A percentile compares a stretch with the other conserved stretches of the same genome.
These are phyloP conservation scores for Fomitopsis pinicola DNA, from an alignment of 1,284 basidiomycete genomes.

Conservation along the genomic window DNA sequence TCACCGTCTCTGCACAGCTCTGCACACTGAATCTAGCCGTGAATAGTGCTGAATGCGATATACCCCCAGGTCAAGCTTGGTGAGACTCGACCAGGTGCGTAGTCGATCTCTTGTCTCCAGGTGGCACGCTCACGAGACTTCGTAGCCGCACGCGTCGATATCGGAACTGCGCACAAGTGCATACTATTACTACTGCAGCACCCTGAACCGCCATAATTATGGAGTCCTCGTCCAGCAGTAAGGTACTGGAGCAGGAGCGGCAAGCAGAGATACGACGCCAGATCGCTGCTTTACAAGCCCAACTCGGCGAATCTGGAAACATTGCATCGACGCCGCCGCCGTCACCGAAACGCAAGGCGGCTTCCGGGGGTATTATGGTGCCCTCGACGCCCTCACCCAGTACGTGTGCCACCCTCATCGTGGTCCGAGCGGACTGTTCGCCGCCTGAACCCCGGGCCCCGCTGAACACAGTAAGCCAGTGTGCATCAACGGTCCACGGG, in stretches of 20 bases:
- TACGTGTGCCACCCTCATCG: constrained; percentile 28
- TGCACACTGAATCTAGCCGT: too few species aligned
- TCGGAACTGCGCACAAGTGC: not conserved
- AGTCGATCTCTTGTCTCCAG: too few species aligned
- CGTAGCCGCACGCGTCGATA: not conserved
- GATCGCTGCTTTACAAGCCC: constrained; percentile 38
- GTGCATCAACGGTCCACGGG: too few species aligned
- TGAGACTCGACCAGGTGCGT: too few species aligned
- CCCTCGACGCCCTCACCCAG: constrained; percentile 71
- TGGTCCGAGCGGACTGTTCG: not conserved
- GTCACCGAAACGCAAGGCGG: constrained; percentile 49
- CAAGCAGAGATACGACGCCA: constrained; percentile 38
- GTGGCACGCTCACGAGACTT: not conserved
- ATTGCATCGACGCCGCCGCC: constrained; percentile 13
- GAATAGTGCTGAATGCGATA: too few species aligned
- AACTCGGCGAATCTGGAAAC: constrained; percentile 32
- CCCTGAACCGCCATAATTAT: not conserved
- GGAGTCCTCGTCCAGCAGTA: constrained; percentile 8
- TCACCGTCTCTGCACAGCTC: too few species aligned
- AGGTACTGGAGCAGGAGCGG: constrained; percentile 11
- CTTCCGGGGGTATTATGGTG: constrained; percentile 42
- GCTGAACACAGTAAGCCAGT: too few species aligned
- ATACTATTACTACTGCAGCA: not conserved
- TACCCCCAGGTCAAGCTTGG: too few species aligned
- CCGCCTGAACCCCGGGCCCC: too few species aligned